phyloP scores from a whole-genome alignment of 2,329 filamentous ascomycete species.

The Beauveria brongniartii region DNA sequence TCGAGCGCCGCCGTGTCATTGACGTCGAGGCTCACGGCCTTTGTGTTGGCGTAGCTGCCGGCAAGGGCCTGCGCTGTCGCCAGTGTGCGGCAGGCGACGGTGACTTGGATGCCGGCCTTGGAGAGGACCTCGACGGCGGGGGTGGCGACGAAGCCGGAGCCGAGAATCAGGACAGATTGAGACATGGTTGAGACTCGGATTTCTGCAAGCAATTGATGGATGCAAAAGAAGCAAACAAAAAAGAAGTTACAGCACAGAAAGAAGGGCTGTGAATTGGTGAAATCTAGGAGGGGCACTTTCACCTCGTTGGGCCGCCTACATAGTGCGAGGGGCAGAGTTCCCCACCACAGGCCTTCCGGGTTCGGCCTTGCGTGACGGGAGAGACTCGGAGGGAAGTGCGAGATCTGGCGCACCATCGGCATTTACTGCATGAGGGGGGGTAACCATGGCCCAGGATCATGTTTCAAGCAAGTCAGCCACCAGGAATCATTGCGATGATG shows the following conservation, averaged over 20 bases:
- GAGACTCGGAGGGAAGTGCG: slow-evolving; percentile 3
- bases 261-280: not conserved
- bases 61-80: slow-evolving; percentile 68
- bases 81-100: slow-evolving; percentile 66
- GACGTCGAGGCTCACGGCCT: slow-evolving; percentile 78
- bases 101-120: slow-evolving; percentile 8
- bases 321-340: slow-evolving; percentile 6
- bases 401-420: not conserved
- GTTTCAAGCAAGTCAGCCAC: too few relatives aligned
- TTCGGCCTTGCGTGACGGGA: not conserved
- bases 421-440: too few relatives aligned
- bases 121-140: slow-evolving; percentile 11
- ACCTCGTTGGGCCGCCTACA: not conserved
- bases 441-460: too few relatives aligned
- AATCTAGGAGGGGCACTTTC: not conserved
- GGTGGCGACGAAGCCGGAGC: slow-evolving; percentile 11
- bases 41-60: slow-evolving; percentile 62
- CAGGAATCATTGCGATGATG: too few relatives aligned
- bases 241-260: not conserved
- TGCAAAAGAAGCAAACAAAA: not conserved
- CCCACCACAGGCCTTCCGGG: slow-evolving; percentile 5
- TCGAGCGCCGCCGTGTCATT: slow-evolving; percentile 69
- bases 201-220: not conserved
- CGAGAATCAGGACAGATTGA: slow-evolving; percentile 10
- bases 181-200: not conserved